phyloP scores from a whole-genome alignment of 371 early-diverging fungal genomes.

The Mucor indicus region DNA sequence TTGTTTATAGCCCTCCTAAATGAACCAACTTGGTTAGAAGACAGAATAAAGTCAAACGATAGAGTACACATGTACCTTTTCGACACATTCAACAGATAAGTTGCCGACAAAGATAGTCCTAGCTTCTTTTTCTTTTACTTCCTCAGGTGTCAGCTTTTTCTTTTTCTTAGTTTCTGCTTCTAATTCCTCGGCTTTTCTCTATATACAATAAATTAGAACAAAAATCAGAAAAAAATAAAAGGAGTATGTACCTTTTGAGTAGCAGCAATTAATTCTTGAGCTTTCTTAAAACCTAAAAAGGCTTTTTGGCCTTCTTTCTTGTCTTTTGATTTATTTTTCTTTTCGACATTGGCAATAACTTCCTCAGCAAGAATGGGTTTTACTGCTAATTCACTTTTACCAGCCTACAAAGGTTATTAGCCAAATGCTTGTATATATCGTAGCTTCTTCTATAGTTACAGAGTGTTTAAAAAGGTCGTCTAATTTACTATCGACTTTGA shows the following conservation, averaged over 20 bases:
- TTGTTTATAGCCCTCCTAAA: constrained; percentile 52
- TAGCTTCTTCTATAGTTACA: constrained; percentile 1
- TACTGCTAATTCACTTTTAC: constrained; percentile 26
- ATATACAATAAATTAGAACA: not conserved
- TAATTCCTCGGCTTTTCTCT: constrained; percentile 21
- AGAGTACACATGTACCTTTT: constrained; percentile 46
- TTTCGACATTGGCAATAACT: constrained; percentile 9
- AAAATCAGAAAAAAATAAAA: constrained; percentile 7
- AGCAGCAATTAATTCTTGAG: constrained; percentile 20
- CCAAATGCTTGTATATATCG: not conserved
- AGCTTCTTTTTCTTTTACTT: constrained; percentile 49
- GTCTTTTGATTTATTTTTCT: constrained; percentile 23
- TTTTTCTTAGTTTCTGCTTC: constrained; percentile 22
- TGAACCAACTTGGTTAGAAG: not conserved
- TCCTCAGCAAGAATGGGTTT: constrained; percentile 11
- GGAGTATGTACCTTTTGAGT: constrained; percentile 23
- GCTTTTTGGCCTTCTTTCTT: constrained; percentile 25
- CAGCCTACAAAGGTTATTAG: constrained; percentile 12
- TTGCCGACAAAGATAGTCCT: constrained; percentile 86
- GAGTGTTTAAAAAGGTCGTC: constrained; percentile 22
- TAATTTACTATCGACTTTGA: constrained; percentile 17
- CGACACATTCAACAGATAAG: constrained; percentile 59
- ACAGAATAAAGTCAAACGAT: not conserved
- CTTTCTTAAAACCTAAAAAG: constrained; percentile 38
- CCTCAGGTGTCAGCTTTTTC: constrained; percentile 29